Percentiles rank a stretch among this genome's conserved stretches.
These are phyloP conservation scores for Onygena corvina DNA, from an alignment of 2,329 filamentous ascomycete species.

Conservation along the genomic window DNA sequence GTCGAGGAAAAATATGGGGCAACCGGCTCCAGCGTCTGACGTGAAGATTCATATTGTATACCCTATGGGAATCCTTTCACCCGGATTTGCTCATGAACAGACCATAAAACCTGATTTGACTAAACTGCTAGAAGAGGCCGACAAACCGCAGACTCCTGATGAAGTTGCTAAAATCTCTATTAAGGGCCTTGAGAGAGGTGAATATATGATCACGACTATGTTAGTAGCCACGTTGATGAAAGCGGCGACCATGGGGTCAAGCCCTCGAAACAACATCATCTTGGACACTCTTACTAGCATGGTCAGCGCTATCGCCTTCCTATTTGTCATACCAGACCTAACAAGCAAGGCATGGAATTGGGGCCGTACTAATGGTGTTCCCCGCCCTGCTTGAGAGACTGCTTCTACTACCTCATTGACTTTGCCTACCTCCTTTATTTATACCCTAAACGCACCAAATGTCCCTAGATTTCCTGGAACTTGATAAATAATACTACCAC, in stretches of 20 bases:
- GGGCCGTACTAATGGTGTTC: slow-evolving; percentile 44
- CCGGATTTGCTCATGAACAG: slow-evolving; percentile 66
- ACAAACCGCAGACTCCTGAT: slow-evolving; percentile 66
- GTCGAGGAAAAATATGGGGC: slow-evolving; percentile 34
- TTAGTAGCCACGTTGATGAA: slow-evolving; percentile 62
- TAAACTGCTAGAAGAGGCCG: slow-evolving; percentile 64
- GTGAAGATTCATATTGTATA: slow-evolving; percentile 72
- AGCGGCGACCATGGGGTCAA: slow-evolving; percentile 42
- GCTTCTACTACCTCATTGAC: not conserved
- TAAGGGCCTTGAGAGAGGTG: slow-evolving; percentile 61
- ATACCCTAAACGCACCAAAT: no score
- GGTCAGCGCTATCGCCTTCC: slow-evolving; percentile 42
- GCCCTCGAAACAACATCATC: slow-evolving; percentile 42
- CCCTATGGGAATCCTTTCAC: slow-evolving; percentile 69
- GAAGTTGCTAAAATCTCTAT: slow-evolving; percentile 62
- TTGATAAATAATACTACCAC: no score
- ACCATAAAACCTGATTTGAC: slow-evolving; percentile 69
- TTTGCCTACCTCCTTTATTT: not conserved
- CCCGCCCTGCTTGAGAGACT: slow-evolving; percentile 9
- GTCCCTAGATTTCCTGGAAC: no score
- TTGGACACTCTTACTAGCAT: slow-evolving; percentile 45
- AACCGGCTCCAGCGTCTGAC: slow-evolving; percentile 43
- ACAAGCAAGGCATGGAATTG: slow-evolving; percentile 46
- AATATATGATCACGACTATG: slow-evolving; percentile 67
- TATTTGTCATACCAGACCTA: slow-evolving; percentile 47